Conservation (phyloP, 2,329 filamentous ascomycete genomes). For the Elsinoe perseae region DNA sequence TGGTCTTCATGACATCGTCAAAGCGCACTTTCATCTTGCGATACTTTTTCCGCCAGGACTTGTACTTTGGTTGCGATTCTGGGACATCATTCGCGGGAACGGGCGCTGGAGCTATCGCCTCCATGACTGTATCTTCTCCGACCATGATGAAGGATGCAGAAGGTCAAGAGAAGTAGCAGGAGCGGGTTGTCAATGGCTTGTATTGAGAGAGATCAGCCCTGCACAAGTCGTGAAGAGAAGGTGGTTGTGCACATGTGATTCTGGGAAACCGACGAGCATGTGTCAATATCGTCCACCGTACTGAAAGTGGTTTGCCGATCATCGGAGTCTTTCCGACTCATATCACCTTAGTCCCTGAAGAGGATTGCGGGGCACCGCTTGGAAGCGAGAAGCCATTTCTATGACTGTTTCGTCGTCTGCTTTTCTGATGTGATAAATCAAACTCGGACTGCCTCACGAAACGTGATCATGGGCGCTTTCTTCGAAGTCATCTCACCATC, state of each 20-base stretch:
- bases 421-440: background rate
- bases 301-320: background rate
- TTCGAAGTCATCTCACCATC: slow-evolving; percentile 48
- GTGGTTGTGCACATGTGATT: background rate
- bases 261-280: background rate
- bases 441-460: background rate
- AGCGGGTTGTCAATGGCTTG: background rate
- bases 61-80: slow-evolving; percentile 29
- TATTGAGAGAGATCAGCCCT: background rate
- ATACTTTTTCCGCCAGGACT: slow-evolving; percentile 67
- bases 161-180: background rate
- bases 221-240: background rate
- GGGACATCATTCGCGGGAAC: background rate
- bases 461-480: slow-evolving; percentile 49
- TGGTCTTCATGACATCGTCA: slow-evolving; percentile 68
- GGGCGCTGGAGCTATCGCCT: background rate
- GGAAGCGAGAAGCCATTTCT: background rate
- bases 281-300: background rate
- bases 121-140: background rate
- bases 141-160: background rate
- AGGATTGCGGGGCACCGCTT: background rate
- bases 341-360: background rate
- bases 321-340: background rate
- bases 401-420: background rate
- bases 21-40: slow-evolving; percentile 79